Conservation (phyloP, 2,329 filamentous ascomycete genomes). For the Ceratocystis eucalypticola region DNA sequence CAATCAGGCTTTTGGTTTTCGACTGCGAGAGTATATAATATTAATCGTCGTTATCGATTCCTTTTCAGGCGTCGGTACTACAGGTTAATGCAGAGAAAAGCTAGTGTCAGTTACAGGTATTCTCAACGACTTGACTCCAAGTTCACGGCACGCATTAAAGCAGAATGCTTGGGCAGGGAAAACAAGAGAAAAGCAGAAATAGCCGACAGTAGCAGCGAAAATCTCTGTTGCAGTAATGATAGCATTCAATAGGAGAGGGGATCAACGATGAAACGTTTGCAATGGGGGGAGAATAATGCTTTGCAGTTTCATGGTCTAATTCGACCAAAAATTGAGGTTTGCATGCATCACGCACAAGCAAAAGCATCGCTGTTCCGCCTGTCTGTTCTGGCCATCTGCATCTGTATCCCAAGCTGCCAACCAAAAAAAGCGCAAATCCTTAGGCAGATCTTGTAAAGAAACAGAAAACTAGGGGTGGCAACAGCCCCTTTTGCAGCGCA, state of each 20-base stretch:
- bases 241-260: not conserved
- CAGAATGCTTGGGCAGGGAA: not conserved
- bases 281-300: not conserved
- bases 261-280: conserved; percentile 7
- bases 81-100: not conserved
- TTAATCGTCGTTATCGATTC: not conserved
- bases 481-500: conserved; percentile 5
- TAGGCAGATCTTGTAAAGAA: not conserved
- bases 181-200: not conserved
- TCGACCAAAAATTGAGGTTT: not conserved
- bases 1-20: not conserved
- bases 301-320: conserved; percentile 1
- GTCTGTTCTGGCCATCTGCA: not conserved
- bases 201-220: not conserved
- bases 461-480: not conserved
- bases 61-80: conserved; percentile 2
- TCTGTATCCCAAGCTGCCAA: not conserved
- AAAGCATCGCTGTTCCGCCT: not conserved
- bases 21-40: not conserved
- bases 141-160: not conserved
- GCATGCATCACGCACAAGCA: conserved; percentile 1
- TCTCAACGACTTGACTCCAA: conserved; percentile 1
- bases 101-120: not conserved
- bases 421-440: conserved; percentile 1
- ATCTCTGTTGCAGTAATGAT: not conserved